A percentile compares a stretch with the other conserved stretches of the same genome.
phyloP scores from a whole-genome alignment of 148 eudicot species.

The Spergularia bocconei region DNA sequence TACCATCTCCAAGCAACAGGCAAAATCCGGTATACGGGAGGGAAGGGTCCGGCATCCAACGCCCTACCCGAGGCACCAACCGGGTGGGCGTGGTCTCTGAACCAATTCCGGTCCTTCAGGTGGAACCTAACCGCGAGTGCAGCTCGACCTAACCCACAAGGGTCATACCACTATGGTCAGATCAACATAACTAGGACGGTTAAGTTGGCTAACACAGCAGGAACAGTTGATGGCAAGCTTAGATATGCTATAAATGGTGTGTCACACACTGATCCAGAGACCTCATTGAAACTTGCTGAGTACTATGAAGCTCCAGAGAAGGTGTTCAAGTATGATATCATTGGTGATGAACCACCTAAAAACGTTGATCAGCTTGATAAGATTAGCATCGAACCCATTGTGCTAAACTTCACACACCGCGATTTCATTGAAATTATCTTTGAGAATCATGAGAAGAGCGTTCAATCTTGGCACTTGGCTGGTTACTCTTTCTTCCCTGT shows the following conservation, averaged over 20 bases:
- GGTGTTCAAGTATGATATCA: constrained; percentile 44
- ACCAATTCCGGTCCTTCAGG: constrained; percentile 58
- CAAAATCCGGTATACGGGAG: constrained; percentile 34
- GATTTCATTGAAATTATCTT: constrained; percentile 49
- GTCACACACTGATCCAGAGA: constrained; percentile 41
- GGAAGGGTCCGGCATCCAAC: constrained; percentile 40
- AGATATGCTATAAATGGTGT: constrained; percentile 52
- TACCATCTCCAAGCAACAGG: constrained; percentile 49
- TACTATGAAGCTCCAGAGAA: constrained; percentile 33
- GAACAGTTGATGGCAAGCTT: constrained; percentile 42
- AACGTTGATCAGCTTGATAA: constrained; percentile 29
- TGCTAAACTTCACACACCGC: constrained; percentile 45
- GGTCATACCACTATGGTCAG: constrained; percentile 54
- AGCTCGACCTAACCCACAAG: constrained; percentile 76
- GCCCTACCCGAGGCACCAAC: constrained; percentile 50
- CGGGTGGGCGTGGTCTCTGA: constrained; percentile 60
- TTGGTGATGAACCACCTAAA: constrained; percentile 34
- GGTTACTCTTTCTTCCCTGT: constrained; percentile 64
- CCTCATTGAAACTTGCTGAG: constrained; percentile 51
- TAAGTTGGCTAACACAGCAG: constrained; percentile 32
- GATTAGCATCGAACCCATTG: constrained; percentile 35
- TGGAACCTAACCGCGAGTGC: constrained; percentile 73
- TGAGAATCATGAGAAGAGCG: constrained; percentile 52
- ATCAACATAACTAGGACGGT: constrained; percentile 52
- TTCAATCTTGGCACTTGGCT: constrained; percentile 45